phyloP scores from a whole-genome alignment of 768 basidiomycete genomes.

The Termitomyces sp. region DNA sequence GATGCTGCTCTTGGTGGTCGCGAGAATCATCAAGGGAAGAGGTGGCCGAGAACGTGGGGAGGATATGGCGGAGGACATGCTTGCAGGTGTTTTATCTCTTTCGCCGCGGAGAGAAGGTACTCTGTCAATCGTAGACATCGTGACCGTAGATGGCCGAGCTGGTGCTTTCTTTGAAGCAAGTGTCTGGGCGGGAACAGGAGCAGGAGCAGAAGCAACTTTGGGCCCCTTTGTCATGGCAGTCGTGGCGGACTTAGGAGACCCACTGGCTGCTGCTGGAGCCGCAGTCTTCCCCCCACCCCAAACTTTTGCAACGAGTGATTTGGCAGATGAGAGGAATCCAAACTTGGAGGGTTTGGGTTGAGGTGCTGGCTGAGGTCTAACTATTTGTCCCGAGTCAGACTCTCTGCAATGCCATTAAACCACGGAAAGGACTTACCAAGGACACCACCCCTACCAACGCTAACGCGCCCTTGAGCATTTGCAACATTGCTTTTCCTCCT shows the following conservation, averaged over 20 bases:
- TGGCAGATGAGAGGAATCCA: slow-evolving; percentile 69
- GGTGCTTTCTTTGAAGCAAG: slow-evolving; percentile 11
- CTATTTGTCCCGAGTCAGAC: slow-evolving; percentile 12
- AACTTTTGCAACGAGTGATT: slow-evolving; percentile 65
- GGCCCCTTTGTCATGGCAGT: slow-evolving; percentile 3
- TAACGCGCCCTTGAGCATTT: slow-evolving; percentile 29
- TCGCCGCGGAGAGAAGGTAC: slow-evolving; percentile 13
- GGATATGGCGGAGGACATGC: slow-evolving; percentile 14
- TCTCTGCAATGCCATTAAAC: neutral
- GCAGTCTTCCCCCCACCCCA: slow-evolving; percentile 55
- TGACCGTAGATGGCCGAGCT: slow-evolving; percentile 17
- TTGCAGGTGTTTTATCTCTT: slow-evolving; percentile 10
- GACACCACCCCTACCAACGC: slow-evolving; percentile 31
- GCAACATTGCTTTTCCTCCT: slow-evolving; percentile 62
- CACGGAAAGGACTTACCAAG: slow-evolving; percentile 28
- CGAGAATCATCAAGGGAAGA: slow-evolving; percentile 14
- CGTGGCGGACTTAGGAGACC: neutral
- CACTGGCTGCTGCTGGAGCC: neutral
- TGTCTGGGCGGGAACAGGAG: slow-evolving; percentile 4
- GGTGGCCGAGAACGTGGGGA: slow-evolving; percentile 15
- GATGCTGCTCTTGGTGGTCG: neutral
- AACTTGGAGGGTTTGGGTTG: slow-evolving; percentile 47
- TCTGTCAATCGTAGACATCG: slow-evolving; percentile 12
- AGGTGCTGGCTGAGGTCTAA: slow-evolving; percentile 27
- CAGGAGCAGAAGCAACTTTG: slow-evolving; percentile 16